Conservation (phyloP, 257 asterid genomes). For the Cordia subcordata region DNA sequence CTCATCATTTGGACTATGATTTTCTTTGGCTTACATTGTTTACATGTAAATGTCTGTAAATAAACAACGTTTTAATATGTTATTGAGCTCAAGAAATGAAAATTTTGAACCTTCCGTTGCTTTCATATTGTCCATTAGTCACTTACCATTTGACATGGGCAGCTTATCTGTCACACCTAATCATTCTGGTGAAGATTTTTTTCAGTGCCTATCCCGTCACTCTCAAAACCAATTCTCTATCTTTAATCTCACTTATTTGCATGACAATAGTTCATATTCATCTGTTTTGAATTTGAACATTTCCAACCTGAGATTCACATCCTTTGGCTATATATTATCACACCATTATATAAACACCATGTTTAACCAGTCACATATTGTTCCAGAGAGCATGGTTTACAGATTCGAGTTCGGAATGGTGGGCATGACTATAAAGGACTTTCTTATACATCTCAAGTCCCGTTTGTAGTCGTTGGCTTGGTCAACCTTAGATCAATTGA, state of each 20-base stretch:
- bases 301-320: background rate
- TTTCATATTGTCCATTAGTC: background rate
- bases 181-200: background rate
- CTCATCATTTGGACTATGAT: no score
- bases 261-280: slow-evolving; percentile 4
- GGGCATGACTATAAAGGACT: no score
- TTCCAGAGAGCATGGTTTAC: slow-evolving; percentile 21
- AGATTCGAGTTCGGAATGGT: no score
- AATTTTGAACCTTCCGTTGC: background rate
- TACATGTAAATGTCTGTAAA: no score
- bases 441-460: no score
- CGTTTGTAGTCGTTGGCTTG: slow-evolving; percentile 36
- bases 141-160: background rate
- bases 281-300: background rate
- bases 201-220: slow-evolving; percentile 9
- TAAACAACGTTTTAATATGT: no score
- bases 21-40: no score
- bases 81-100: background rate
- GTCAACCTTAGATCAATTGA: slow-evolving; percentile 29
- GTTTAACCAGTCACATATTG: slow-evolving; percentile 27
- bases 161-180: background rate
- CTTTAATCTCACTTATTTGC: background rate
- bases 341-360: slow-evolving; percentile 24
- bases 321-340: slow-evolving; percentile 28
- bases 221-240: slow-evolving; percentile 1